Conservation (phyloP, 2,329 filamentous ascomycete species). For the Ceratocystis albifundus region DNA sequence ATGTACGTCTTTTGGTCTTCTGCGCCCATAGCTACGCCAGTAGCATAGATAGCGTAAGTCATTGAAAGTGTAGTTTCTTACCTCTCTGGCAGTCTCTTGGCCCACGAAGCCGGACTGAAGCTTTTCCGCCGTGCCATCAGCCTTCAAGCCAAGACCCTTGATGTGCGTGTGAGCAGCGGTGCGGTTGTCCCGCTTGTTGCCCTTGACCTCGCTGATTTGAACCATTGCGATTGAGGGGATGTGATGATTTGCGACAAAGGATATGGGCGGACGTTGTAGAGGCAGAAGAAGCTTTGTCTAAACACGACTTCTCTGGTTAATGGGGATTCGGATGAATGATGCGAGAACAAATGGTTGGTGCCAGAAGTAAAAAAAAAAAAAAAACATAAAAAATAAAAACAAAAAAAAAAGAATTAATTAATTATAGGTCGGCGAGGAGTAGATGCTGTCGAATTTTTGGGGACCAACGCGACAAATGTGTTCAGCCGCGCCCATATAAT, state of each 20-base stretch:
- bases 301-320: neutral
- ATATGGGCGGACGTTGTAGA: neutral
- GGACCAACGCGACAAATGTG: conserved; percentile 17
- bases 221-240: conserved; percentile 46
- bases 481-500: conserved; percentile 22
- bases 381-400: neutral
- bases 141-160: conserved; percentile 77
- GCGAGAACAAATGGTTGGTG: no score
- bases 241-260: neutral
- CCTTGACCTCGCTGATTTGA: conserved; percentile 88
- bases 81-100: conserved; percentile 78
- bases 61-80: conserved; percentile 32
- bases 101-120: conserved; percentile 78
- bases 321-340: no score
- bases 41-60: neutral
- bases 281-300: neutral
- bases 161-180: conserved; percentile 97
- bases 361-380: neutral
- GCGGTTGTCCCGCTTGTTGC: conserved; percentile 86
- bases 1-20: no score
- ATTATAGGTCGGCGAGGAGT: neutral
- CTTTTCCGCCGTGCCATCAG: conserved; percentile 74
- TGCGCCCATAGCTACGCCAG: neutral
- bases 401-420: conserved; percentile 14
- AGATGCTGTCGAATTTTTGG: conserved; percentile 15